These are phyloP conservation scores for Ceratorhiza oryzae-sativae DNA, from an alignment of 1,284 basidiomycete genomes.

Conservation along the genomic window DNA sequence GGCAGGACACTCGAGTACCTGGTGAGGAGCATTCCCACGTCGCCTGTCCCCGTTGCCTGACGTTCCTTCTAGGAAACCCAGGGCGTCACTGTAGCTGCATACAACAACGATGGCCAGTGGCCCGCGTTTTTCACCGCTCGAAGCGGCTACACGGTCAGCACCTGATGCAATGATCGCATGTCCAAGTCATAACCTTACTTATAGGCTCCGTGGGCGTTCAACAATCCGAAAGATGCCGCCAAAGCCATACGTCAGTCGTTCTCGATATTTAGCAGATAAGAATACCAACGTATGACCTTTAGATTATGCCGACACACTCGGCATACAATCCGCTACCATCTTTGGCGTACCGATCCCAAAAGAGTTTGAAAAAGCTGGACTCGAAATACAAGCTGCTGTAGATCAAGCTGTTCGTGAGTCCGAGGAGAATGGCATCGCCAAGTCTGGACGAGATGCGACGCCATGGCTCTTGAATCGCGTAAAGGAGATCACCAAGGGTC, in stretches of 20 bases:
- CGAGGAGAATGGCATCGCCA: constrained; percentile 80
- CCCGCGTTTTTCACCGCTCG: constrained; percentile 92
- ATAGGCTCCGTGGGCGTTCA: constrained; percentile 74
- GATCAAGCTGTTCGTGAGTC: constrained; percentile 88
- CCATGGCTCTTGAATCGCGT: constrained; percentile 94
- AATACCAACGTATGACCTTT: not conserved
- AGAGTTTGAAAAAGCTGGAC: constrained; percentile 71
- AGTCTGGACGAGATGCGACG: constrained; percentile 88
- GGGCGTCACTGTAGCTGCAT: constrained; percentile 90
- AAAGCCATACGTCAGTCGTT: constrained; percentile 67
- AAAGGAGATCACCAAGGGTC: constrained; percentile 78
- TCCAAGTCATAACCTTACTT: constrained; percentile 43
- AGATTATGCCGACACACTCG: constrained; percentile 56
- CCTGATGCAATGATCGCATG: too few relatives aligned
- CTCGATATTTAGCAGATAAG: not conserved
- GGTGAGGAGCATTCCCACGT: constrained; percentile 53
- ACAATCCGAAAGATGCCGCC: constrained; percentile 69
- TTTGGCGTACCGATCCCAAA: constrained; percentile 93
- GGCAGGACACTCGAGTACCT: constrained; percentile 92
- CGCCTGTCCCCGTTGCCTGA: not conserved
- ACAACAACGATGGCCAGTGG: constrained; percentile 78
- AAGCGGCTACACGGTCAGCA: constrained; percentile 79
- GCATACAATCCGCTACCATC: constrained; percentile 74
- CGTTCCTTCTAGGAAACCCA: constrained; percentile 79
- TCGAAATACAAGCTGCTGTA: constrained; percentile 78